Percentiles rank a stretch among this genome's conserved stretches.
These are phyloP conservation scores for Leccinum subtestaceum DNA, from an alignment of 768 basidiomycete genomes.

Conservation along the genomic window DNA sequence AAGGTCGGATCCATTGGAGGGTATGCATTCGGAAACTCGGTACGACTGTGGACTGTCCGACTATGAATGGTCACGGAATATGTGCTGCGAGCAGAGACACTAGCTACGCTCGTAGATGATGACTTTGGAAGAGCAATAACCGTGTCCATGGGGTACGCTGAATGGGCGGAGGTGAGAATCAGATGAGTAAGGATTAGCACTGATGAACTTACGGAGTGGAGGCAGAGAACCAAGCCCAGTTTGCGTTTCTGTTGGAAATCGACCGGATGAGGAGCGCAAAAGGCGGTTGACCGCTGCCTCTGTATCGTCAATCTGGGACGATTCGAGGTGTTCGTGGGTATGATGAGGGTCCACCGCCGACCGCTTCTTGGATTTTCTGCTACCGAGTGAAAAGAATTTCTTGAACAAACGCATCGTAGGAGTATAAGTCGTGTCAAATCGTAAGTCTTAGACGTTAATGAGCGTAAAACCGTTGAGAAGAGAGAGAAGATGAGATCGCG, in stretches of 20 bases:
- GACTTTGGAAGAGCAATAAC: constrained; percentile 47
- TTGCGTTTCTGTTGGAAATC: constrained; percentile 56
- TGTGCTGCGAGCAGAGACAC: constrained; percentile 52
- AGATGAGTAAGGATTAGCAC: neutral
- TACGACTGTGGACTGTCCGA: constrained; percentile 56
- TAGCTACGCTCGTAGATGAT: constrained; percentile 54
- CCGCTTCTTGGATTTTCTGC: constrained; percentile 56
- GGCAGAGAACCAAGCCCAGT: constrained; percentile 57
- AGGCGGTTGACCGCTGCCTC: constrained; percentile 47
- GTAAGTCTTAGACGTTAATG: constrained; percentile 29
- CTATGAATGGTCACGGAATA: constrained; percentile 73
- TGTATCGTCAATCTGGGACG: constrained; percentile 40
- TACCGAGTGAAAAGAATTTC: constrained; percentile 65
- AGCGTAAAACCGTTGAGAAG: constrained; percentile 21
- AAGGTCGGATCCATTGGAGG: constrained; percentile 34
- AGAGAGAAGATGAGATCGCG: neutral
- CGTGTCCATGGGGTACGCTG: constrained; percentile 68
- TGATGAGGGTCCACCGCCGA: constrained; percentile 26
- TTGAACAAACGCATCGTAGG: constrained; percentile 64
- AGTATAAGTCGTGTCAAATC: constrained; percentile 25
- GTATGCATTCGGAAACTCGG: constrained; percentile 66
- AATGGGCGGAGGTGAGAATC: neutral
- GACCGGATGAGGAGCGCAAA: constrained; percentile 70
- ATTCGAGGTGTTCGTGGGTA: constrained; percentile 13
- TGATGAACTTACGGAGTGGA: constrained; percentile 61